Percentiles rank a stretch among this genome's conserved stretches.
Evolutionary conservation across 352 stramenopile species (phyloP).

Genomic region (Phytophthora constricta): DNA sequence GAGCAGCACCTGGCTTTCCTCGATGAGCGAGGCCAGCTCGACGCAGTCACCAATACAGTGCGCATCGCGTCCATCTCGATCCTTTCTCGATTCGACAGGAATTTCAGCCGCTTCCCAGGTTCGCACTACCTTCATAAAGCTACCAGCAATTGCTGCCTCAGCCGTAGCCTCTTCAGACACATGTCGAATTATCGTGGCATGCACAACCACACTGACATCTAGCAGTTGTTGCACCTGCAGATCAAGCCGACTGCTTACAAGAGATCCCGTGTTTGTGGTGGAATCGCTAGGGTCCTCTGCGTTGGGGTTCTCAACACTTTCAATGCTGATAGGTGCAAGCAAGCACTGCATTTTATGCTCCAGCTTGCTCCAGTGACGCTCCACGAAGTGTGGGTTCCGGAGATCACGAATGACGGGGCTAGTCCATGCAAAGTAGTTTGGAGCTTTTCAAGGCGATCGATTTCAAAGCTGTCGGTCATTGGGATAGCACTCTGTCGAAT

Average conservation of each 20-base stretch:
- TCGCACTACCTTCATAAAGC: slow-evolving; percentile 57
- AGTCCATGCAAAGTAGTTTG: slow-evolving; percentile 57
- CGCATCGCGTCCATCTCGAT: slow-evolving; percentile 65
- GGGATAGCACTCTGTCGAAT: slow-evolving; percentile 20
- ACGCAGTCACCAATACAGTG: slow-evolving; percentile 61
- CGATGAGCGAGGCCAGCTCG: slow-evolving; percentile 61
- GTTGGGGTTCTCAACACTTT: slow-evolving; percentile 1
- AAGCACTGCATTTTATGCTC: slow-evolving; percentile 72
- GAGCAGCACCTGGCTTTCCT: slow-evolving; percentile 78
- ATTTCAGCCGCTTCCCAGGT: slow-evolving; percentile 74
- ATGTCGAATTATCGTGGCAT: slow-evolving; percentile 58
- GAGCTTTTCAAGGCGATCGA: slow-evolving; percentile 44
- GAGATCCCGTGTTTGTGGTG: background rate
- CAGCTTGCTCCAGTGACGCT: slow-evolving; percentile 77
- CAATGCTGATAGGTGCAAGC: slow-evolving; percentile 21
- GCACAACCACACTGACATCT: slow-evolving; percentile 45
- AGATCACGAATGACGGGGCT: slow-evolving; percentile 67
- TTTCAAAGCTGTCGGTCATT: slow-evolving; percentile 28
- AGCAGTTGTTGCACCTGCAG: slow-evolving; percentile 62
- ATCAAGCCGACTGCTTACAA: slow-evolving; percentile 29
- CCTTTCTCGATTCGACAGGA: slow-evolving; percentile 48
- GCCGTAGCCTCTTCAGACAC: slow-evolving; percentile 75
- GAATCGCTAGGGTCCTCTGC: slow-evolving; percentile 5
- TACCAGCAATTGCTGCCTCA: slow-evolving; percentile 66
- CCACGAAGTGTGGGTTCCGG: slow-evolving; percentile 58